Evolutionary conservation across 345 rosid genomes (phyloP), one percentile per base, ranked within the genome.

Genomic region (Hypericum perforatum): DNA sequence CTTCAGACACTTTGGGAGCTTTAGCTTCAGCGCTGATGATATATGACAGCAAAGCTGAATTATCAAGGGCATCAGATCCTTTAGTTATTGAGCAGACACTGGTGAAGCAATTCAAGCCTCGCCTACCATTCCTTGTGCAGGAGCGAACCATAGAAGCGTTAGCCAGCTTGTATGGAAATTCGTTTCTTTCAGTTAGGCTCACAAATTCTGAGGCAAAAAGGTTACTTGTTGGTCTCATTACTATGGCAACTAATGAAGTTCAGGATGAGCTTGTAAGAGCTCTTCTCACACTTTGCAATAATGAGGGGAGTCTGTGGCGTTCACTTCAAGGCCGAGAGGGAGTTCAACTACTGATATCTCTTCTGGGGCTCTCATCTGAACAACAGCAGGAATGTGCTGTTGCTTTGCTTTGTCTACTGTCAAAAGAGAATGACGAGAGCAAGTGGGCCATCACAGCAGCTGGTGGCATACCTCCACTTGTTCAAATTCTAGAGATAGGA

Each of bases 391-490:
- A 94, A 76, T 89, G 99, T 78, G 89, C 97, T 32, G 99, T 94
- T 73, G 96, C 97, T 51, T 81, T 94, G 73, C 91, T 94, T 58
- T 84, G 84, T 65, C 92, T 94, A 63, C 70, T 94, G 57, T 89
- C 99, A 29, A 78, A 86, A 54, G 96, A 94, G 78, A 89, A 94
- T 48, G 99, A 94, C 68, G 99, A 94, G 67, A 94, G 99, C 69
- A 94, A 94, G 73, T 94, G 99, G 99, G 99, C 99, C 42, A 89
- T 94, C 69, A 94, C 99, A 47, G 99, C 99, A 62, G 99, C 99
- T 66, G 99, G 97, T 79, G 99, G 99, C 54, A 94, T 94, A 70
- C 99, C 99, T 70, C 99, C 99, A 7, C 95, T 94, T 50, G 99
- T 94, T 63, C 99, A 84, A 66, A 94, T 94, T 78, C 75, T 94